Evolutionary conservation across 2,329 filamentous ascomycete species (phyloP).

Genomic region (Phoma sp.): DNA sequence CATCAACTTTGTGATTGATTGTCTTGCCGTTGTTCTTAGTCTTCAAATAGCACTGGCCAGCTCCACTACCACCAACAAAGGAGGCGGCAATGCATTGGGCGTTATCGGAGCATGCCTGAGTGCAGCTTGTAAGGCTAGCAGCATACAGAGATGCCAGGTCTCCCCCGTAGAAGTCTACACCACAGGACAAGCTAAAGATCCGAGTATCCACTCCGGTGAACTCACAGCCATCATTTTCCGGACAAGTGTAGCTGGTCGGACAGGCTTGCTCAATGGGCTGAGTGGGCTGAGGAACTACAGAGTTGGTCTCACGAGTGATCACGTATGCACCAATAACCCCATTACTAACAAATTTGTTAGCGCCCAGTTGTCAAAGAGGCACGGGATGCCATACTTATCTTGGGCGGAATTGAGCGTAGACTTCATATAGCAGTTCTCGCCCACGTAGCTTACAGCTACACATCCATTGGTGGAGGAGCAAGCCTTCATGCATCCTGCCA

Average conservation of each 20-base stretch:
- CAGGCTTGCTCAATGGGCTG: not conserved
- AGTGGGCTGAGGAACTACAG: too few relatives aligned
- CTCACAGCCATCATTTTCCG: not conserved
- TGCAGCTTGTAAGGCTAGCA: not conserved
- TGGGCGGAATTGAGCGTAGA: not conserved
- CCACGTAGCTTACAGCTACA: not conserved
- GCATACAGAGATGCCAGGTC: not conserved
- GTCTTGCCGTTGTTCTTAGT: not conserved
- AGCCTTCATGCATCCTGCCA: not conserved
- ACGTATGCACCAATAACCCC: too few relatives aligned
- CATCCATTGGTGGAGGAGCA: not conserved
- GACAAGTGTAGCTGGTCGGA: constrained; percentile 4
- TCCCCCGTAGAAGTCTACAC: not conserved
- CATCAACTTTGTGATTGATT: not conserved
- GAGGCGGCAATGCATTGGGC: not conserved
- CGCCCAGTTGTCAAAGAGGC: too few relatives aligned
- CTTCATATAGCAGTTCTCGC: too few relatives aligned
- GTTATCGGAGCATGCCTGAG: not conserved
- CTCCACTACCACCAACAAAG: not conserved
- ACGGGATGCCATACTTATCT: not conserved
- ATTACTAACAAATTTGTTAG: too few relatives aligned
- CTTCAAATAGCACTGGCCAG: constrained; percentile 1
- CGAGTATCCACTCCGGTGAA: not conserved
- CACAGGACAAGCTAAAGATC: not conserved
- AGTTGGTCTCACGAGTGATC: too few relatives aligned